Conservation (phyloP, 2,329 filamentous ascomycete genomes). For the Phoma sp. region DNA sequence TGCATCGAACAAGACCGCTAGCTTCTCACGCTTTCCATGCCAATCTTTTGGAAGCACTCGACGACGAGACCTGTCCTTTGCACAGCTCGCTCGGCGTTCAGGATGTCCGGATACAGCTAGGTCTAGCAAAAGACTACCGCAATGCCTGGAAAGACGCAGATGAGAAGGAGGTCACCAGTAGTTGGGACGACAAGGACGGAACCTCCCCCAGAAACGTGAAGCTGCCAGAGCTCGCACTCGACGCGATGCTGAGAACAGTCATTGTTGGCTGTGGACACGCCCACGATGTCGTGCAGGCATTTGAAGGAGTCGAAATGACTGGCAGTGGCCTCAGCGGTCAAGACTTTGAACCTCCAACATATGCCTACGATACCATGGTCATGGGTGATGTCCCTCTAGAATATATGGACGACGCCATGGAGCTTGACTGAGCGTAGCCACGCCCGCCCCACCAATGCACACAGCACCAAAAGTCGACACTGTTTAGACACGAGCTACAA, state of each 20-base stretch:
- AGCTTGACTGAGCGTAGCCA: constrained; percentile 32
- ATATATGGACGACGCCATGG: constrained; percentile 47
- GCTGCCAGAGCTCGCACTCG: constrained; percentile 67
- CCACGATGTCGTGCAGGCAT: constrained; percentile 50
- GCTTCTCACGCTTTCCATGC: constrained; percentile 68
- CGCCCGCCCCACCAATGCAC: background rate
- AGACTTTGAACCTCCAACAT: constrained; percentile 29
- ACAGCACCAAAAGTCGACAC: background rate
- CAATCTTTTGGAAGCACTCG: constrained; percentile 69
- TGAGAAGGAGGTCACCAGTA: constrained; percentile 39
- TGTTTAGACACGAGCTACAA: background rate
- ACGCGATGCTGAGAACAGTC: constrained; percentile 64
- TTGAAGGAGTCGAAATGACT: constrained; percentile 8
- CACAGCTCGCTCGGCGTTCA: constrained; percentile 62
- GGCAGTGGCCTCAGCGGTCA: constrained; percentile 21
- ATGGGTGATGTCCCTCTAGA: constrained; percentile 38
- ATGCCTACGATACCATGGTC: constrained; percentile 16
- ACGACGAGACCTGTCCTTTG: constrained; percentile 64
- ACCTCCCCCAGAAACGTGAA: constrained; percentile 42
- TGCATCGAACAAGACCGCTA: constrained; percentile 27
- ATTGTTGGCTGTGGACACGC: constrained; percentile 66
- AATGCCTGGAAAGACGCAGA: constrained; percentile 76
- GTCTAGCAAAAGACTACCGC: constrained; percentile 71
- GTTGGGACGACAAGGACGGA: constrained; percentile 26
- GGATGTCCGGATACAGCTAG: constrained; percentile 64